Evolutionary conservation across 768 basidiomycete genomes (phyloP), one percentile per base, ranked within the genome.

Genomic region (Lentinus brumalis): DNA sequence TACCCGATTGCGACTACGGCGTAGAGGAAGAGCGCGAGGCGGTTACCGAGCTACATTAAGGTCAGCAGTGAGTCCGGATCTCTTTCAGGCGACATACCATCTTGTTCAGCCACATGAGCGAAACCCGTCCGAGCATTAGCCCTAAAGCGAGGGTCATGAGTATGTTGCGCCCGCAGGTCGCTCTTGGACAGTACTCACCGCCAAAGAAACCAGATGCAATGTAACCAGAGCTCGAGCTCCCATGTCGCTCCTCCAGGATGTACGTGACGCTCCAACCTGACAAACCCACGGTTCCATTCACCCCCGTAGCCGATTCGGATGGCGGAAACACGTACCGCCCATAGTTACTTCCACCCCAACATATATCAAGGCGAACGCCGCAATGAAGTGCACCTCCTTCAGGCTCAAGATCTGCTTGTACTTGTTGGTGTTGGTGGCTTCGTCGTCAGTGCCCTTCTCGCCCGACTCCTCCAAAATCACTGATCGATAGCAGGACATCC

Each of bases 241-340:
- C 79, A 30, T 71, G 70, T 11, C 79, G 72, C 56, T 73, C 69
- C 41, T 74, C 62, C 51, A 78, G 71, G 35, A 81, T 74, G 65
- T 74, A 80, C 4, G 80, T 81, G 15, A 80, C 79, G 51, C 77
- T 79, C 79, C 80, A 81, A 26, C 78, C 78, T 76, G 30, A 21
- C 9, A 16, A 2, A 2, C 0, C 9, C 21, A 3, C n/a, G 2
- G 26, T n/a, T 41, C 12, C 45, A 18, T 3, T 11, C 9, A n/a
- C 6, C 16, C 7, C 3, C 11, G 32, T 14, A 26, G 32, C 26
- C 35, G 35, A 11, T 10, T 2, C 11, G 21, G 21, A 12, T 4
- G 50, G 8, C 1, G 26, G 41, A 5, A 26, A 12, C 1, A 59
- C 66, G 35, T 62, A 75, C 77, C 76, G 55, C 79, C 80, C 21